Conservation (phyloP, 2,329 filamentous ascomycete species). For the Botrytis tulipae region DNA sequence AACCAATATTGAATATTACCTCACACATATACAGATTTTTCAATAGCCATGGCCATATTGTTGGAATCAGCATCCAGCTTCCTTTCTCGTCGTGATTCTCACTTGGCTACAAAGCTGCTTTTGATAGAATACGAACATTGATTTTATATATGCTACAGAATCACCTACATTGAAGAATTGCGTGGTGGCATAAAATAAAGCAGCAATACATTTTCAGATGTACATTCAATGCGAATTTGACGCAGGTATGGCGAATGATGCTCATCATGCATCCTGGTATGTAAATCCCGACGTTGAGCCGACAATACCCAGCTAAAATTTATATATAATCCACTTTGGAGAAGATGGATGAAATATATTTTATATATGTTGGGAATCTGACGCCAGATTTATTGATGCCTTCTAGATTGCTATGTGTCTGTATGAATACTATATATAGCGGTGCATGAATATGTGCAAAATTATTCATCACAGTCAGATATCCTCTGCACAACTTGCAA, state of each 20-base stretch:
- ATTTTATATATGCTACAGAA: neutral
- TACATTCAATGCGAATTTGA: slow-evolving; percentile 1
- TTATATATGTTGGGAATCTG: neutral
- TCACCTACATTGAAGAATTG: neutral
- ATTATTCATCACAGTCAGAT: neutral
- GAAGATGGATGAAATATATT: neutral
- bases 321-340: neutral
- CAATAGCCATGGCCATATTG: neutral
- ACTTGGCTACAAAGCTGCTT: neutral
- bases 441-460: neutral
- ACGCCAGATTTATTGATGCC: neutral
- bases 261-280: neutral
- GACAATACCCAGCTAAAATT: neutral
- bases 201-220: neutral
- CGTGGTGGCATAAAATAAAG: neutral
- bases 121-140: neutral
- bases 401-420: neutral
- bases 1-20: neutral
- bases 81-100: neutral
- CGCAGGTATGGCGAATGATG: slow-evolving; percentile 1
- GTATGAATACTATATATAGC: neutral
- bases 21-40: neutral
- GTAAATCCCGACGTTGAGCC: slow-evolving; percentile 1
- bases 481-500: neutral
- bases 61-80: neutral